Base-by-base conservation (phyloP, 2,329 filamentous ascomycete species). In the Aspergillus versicolor region DNA sequence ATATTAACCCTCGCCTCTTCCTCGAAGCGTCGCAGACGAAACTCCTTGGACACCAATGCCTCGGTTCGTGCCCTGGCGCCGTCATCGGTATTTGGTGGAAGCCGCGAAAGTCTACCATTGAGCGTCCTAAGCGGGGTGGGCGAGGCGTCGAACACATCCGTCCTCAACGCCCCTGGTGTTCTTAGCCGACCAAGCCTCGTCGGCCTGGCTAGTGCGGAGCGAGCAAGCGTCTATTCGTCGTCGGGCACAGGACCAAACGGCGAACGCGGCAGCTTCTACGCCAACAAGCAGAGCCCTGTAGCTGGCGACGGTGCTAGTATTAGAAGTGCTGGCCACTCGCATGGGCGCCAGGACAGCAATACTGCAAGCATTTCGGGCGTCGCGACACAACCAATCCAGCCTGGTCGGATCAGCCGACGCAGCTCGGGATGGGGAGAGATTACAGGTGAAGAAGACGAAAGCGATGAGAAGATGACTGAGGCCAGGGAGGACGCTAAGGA, bases 261-360 rank as follows among this genome's bases (percentile, higher is more conserved):
- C 57, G 92, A 96, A 67, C 83, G 92, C 48, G 93, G 89, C 70
- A 95, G 90, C 73, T 84, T 89, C 61, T 93, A 96, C 68, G 85
- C 88, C 27, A 37, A 37, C 34, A 84, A 79, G 66, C 79, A 80
- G 50, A 63, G 53, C 46, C 45, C 66, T 60, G 73, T 69, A 19
- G 69, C 71, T 46, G 85, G 82, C 5, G 91, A 96, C 63, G 89
- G 84, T 1, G 86, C 87, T 9, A 96, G 91, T 68, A 79, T 95
- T 30, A 84, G 90, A 53, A 96, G 91, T 71, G 91, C 90, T 0
- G 76, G 88, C 1, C 72, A 90, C 3, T 89, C 90, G 0, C 92
- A 96, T 71, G 85, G 84, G 2, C 83, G 91, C 60, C 88, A 90
- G 49, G 91, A 96, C 70, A 96, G 92, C 73, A 85, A 93, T 54